Percentiles rank a stretch among this genome's conserved stretches.
These are phyloP conservation scores for Pseudopyricularia javanii DNA, from an alignment of 2,329 filamentous ascomycete species.

Conservation along the genomic window DNA sequence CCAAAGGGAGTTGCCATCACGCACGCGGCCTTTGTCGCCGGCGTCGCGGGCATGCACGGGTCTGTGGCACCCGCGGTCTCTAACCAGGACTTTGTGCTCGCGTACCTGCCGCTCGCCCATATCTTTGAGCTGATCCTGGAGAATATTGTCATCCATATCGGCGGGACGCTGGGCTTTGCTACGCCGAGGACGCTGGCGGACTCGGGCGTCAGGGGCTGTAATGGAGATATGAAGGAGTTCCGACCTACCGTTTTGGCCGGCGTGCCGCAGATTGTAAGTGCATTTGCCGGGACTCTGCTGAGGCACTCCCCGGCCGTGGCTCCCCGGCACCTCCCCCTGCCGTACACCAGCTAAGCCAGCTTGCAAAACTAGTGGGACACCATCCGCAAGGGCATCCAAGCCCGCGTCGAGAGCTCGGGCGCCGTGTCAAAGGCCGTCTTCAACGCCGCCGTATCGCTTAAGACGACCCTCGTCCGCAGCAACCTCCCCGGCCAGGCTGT, in stretches of 20 bases:
- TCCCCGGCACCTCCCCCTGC: too few species aligned
- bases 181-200: constrained; percentile 84
- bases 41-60: constrained; percentile 68
- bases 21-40: constrained; percentile 69
- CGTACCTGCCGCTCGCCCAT: constrained; percentile 88
- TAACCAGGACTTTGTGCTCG: constrained; percentile 67
- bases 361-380: constrained; percentile 61
- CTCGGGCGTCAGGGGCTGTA: constrained; percentile 73
- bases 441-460: constrained; percentile 50
- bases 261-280: constrained; percentile 62
- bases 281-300: neutral
- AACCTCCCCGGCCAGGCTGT: constrained; percentile 52
- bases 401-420: constrained; percentile 62
- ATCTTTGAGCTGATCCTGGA: constrained; percentile 96
- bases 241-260: constrained; percentile 82
- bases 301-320: neutral
- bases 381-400: constrained; percentile 84
- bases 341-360: neutral
- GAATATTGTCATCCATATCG: constrained; percentile 79
- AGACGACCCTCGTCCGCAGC: constrained; percentile 42
- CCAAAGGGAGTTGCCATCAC: constrained; percentile 82
- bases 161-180: constrained; percentile 86
- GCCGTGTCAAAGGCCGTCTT: constrained; percentile 68
- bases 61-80: constrained; percentile 70
- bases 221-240: constrained; percentile 88